Evolutionary conservation across 139 green algal genomes (phyloP).

Genomic region (Chlamydomonas asymmetrica): DNA sequence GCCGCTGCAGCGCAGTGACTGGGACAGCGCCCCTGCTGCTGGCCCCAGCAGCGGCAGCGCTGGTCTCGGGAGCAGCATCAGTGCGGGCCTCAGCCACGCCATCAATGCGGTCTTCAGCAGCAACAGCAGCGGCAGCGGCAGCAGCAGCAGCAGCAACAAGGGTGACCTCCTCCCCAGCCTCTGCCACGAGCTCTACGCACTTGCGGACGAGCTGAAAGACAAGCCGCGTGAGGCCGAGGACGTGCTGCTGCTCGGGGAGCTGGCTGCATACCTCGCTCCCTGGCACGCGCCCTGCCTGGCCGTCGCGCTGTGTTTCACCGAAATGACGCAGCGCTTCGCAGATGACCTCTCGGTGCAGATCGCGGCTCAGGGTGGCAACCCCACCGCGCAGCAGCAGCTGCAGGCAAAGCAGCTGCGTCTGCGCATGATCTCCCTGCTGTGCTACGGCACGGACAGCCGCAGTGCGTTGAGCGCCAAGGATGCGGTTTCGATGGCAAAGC

Average conservation of each 20-base stretch:
- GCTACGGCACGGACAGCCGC: not conserved
- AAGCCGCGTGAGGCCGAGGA: slow-evolving; percentile 26
- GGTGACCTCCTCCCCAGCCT: slow-evolving; percentile 21
- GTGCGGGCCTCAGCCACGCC: slow-evolving; percentile 1
- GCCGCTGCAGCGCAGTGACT: not conserved
- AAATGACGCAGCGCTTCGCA: slow-evolving; percentile 28
- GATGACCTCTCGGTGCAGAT: slow-evolving; percentile 30
- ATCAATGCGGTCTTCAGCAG: too few relatives aligned
- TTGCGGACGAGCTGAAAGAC: slow-evolving; percentile 39
- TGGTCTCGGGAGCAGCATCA: too few relatives aligned
- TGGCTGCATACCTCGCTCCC: slow-evolving; percentile 38
- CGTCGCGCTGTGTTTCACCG: slow-evolving; percentile 38
- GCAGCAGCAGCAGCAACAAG: too few relatives aligned
- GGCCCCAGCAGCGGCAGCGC: too few relatives aligned
- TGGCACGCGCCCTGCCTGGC: slow-evolving; percentile 1
- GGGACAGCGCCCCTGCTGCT: too few relatives aligned
- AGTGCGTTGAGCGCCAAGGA: not conserved
- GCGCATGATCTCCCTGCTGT: slow-evolving; percentile 10
- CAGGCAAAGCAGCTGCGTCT: slow-evolving; percentile 22
- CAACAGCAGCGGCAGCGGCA: too few relatives aligned
- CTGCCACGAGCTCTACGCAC: slow-evolving; percentile 15
- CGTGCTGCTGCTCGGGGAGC: slow-evolving; percentile 39
- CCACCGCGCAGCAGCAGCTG: not conserved
- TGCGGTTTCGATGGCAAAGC: slow-evolving; percentile 1
- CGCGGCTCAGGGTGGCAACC: not conserved